phyloP scores from a whole-genome alignment of 331 rosid species.

The Acacia concinna region DNA sequence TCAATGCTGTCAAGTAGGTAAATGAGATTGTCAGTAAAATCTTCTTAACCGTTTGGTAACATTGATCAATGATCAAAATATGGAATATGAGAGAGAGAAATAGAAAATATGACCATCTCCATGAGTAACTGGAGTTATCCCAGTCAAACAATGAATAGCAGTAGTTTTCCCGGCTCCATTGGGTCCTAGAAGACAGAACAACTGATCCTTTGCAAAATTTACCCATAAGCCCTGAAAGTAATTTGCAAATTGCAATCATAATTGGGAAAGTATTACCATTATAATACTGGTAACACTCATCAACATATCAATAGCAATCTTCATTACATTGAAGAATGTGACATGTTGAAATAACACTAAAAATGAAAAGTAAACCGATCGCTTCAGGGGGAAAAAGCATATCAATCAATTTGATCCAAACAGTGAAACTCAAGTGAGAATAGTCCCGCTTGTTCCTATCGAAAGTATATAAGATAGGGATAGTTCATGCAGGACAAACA shows the following conservation, averaged over 20 bases:
- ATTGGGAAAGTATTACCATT: background rate
- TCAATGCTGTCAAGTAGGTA: slow-evolving; percentile 54
- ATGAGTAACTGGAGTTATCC: slow-evolving; percentile 75
- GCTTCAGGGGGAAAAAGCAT: background rate
- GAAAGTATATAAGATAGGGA: slow-evolving; percentile 17
- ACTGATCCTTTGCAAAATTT: slow-evolving; percentile 76
- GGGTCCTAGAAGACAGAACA: slow-evolving; percentile 92
- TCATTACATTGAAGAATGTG: slow-evolving; percentile 6
- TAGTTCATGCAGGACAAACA: background rate
- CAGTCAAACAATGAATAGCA: slow-evolving; percentile 83
- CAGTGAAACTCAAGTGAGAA: slow-evolving; percentile 20
- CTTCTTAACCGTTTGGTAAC: slow-evolving; percentile 4
- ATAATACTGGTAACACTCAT: background rate
- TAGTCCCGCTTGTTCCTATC: background rate
- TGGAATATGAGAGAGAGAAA: background rate
- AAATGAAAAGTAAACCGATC: background rate
- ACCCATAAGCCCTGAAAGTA: slow-evolving; percentile 81
- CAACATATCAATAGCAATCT: background rate
- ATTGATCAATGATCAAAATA: slow-evolving; percentile 16
- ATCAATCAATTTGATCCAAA: background rate
- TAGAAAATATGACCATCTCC: slow-evolving; percentile 74
- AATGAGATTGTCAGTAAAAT: slow-evolving; percentile 13
- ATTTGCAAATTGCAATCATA: slow-evolving; percentile 26
- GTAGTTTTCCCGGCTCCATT: slow-evolving; percentile 98
- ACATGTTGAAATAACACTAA: background rate